A percentile compares a stretch with the other conserved stretches of the same genome.
Evolutionary conservation across 2,329 filamentous ascomycete species (phyloP).

Genomic region (Dendrostoma leiphaemia): DNA sequence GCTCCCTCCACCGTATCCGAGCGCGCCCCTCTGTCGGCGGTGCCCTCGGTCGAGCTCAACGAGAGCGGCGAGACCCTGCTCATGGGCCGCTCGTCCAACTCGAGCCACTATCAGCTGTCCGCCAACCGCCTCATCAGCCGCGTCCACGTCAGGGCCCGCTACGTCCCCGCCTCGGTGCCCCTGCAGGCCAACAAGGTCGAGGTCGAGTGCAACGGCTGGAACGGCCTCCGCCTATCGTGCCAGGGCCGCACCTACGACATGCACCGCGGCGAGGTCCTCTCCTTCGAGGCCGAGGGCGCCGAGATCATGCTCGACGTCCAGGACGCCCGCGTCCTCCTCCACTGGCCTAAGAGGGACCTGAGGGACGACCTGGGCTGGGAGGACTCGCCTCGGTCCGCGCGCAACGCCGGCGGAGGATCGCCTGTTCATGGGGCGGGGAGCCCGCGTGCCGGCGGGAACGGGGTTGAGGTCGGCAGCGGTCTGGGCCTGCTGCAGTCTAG

Average conservation of each 20-base stretch:
- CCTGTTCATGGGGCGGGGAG: constrained; percentile 19
- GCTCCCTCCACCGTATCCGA: constrained; percentile 67
- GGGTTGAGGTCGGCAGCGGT: constrained; percentile 22
- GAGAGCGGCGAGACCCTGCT: constrained; percentile 77
- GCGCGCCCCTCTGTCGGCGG: constrained; percentile 76
- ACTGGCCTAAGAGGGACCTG: constrained; percentile 70
- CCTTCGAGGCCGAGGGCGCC: constrained; percentile 79
- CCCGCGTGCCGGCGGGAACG: constrained; percentile 31
- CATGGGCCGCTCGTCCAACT: constrained; percentile 93
- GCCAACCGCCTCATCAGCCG: constrained; percentile 90
- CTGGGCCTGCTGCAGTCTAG: constrained; percentile 55
- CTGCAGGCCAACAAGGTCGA: constrained; percentile 75
- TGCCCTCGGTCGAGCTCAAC: constrained; percentile 79
- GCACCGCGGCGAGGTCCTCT: constrained; percentile 83
- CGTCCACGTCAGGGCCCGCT: constrained; percentile 86
- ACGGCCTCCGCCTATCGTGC: constrained; percentile 90
- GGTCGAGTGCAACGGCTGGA: constrained; percentile 92
- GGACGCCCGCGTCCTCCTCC: constrained; percentile 82
- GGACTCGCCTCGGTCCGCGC: constrained; percentile 48
- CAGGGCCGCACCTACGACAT: constrained; percentile 84
- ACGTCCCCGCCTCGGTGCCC: constrained; percentile 65
- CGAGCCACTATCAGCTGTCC: constrained; percentile 92
- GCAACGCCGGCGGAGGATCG: constrained; percentile 25
- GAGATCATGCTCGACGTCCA: constrained; percentile 97
- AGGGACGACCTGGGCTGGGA: constrained; percentile 70